Evolutionary conservation across 2,329 filamentous ascomycete genomes (phyloP).

Genomic region (Penicillium hordei): DNA sequence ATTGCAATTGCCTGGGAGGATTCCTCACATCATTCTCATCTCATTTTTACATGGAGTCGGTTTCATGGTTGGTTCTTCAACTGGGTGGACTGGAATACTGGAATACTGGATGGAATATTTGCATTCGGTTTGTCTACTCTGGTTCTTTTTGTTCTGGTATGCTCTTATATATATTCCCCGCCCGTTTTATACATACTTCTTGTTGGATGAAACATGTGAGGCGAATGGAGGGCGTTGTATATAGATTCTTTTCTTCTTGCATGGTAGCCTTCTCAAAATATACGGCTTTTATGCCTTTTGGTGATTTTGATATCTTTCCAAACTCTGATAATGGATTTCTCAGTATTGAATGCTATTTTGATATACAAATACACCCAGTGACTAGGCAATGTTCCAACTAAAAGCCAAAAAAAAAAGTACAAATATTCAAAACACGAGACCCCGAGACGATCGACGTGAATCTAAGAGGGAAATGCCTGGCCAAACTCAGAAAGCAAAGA

Average conservation of each 20-base stretch:
- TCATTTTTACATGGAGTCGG: conserved; percentile 19
- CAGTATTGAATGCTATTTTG: background rate
- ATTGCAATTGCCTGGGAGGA: conserved; percentile 19
- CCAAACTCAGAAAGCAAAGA: background rate
- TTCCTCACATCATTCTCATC: conserved; percentile 14
- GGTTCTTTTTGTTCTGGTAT: background rate
- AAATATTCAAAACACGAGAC: background rate
- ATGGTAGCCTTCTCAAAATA: conserved; percentile 1
- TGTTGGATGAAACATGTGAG: conserved; percentile 1
- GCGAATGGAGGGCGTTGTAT: conserved; percentile 10
- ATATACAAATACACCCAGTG: background rate
- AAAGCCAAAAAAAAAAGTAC: background rate
- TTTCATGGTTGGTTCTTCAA: conserved; percentile 8
- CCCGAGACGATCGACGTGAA: background rate
- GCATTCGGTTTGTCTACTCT: conserved; percentile 1
- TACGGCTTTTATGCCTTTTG: background rate
- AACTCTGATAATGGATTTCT: background rate
- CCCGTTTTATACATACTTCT: conserved; percentile 14
- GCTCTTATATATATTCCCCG: conserved; percentile 10
- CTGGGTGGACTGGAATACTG: conserved; percentile 3
- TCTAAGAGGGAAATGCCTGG: background rate
- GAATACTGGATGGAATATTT: conserved; percentile 1
- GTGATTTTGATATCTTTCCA: background rate
- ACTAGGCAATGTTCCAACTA: background rate
- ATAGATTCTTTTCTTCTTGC: conserved; percentile 1